phyloP scores from a whole-genome alignment of 1,284 basidiomycete genomes.

The Puccinia coronata region DNA sequence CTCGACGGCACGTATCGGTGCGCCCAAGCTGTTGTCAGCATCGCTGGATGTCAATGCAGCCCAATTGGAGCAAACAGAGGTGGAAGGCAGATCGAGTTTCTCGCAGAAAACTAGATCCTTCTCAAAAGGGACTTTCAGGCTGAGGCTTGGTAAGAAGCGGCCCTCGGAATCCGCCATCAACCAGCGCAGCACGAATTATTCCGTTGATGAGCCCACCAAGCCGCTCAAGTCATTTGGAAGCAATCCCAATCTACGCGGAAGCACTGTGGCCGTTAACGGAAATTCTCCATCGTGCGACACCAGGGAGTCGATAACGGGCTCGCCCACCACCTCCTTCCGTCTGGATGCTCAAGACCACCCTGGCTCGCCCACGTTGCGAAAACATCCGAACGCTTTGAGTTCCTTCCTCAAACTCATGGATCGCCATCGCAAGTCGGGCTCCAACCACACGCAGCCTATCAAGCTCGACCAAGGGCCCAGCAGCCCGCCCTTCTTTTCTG shows the following conservation, averaged over 20 bases:
- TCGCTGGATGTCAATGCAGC: constrained; percentile 5
- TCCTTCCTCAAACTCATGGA: constrained; percentile 10
- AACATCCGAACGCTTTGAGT: not conserved
- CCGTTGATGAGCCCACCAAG: not conserved
- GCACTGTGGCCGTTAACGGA: too few species aligned
- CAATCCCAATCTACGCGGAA: constrained; percentile 9
- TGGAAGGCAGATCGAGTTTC: not conserved
- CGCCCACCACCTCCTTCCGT: not conserved
- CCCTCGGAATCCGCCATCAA: constrained; percentile 5
- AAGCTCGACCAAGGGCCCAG: not conserved
- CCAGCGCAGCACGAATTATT: not conserved
- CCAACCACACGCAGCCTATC: not conserved
- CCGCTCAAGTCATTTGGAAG: not conserved
- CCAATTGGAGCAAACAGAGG: not conserved
- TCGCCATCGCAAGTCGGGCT: not conserved
- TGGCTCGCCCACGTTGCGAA: not conserved
- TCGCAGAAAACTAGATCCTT: not conserved
- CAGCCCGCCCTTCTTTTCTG: not conserved
- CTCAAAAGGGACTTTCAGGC: constrained; percentile 16
- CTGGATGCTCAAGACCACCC: not conserved
- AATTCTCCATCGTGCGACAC: not conserved
- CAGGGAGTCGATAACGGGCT: not conserved
- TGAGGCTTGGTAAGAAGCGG: constrained; percentile 43
- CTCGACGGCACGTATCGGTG: constrained; percentile 8
- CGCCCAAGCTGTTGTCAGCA: constrained; percentile 22